Percentiles rank a stretch among this genome's conserved stretches.
These are phyloP conservation scores for Colletotrichum sp. DNA, from an alignment of 2,329 filamentous ascomycete genomes.

Conservation along the genomic window DNA sequence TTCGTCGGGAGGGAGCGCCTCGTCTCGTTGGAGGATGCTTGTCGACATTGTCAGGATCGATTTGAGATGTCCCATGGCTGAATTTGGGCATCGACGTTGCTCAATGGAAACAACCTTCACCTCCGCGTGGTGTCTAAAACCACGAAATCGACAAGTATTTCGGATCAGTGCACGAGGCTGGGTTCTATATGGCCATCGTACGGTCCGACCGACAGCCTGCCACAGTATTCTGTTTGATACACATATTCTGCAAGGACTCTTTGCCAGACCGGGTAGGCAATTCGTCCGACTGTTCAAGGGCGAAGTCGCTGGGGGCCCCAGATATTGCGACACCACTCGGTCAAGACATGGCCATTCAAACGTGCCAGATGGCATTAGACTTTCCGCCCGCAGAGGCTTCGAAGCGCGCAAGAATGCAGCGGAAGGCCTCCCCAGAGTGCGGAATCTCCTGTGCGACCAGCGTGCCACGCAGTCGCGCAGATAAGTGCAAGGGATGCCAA, in stretches of 20 bases:
- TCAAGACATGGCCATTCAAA: background rate
- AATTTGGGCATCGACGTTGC: fast-evolving
- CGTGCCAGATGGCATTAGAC: background rate
- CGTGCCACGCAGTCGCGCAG: background rate
- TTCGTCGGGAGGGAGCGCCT: conserved; percentile 40
- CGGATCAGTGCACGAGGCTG: background rate
- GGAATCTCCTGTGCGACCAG: background rate
- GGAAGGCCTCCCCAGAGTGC: background rate
- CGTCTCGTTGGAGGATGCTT: conserved; percentile 12
- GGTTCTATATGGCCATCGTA: background rate
- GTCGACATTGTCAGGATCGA: background rate
- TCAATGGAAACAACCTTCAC: background rate
- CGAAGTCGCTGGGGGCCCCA: background rate
- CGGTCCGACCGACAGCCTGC: background rate
- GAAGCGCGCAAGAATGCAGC: background rate
- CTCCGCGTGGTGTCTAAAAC: background rate
- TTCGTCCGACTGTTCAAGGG: background rate
- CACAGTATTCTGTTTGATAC: background rate
- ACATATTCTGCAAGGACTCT: background rate
- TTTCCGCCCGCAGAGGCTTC: background rate
- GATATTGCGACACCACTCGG: background rate
- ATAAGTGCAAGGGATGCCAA: background rate
- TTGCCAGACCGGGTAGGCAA: background rate
- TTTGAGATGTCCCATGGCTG: background rate
- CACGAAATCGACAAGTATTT: background rate